Evolutionary conservation across 805 yeast genomes (phyloP).

Genomic region (Zygotorulaspora danielsina): DNA sequence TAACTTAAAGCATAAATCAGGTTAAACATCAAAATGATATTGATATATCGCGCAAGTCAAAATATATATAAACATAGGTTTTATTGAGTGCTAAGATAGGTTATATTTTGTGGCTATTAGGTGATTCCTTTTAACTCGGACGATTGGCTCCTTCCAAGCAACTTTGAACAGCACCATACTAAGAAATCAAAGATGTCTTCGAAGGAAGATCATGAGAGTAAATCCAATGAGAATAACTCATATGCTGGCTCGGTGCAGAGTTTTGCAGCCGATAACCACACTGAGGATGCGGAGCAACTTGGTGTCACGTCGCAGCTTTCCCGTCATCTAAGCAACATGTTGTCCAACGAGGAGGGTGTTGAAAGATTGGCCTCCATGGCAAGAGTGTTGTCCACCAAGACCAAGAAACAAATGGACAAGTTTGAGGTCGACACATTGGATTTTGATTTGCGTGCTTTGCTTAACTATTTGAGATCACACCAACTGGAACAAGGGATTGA

Average conservation of each 20-base stretch:
- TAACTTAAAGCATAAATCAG: too few relatives aligned
- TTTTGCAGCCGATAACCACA: slow-evolving; percentile 13
- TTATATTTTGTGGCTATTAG: too few relatives aligned
- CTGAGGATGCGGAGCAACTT: slow-evolving; percentile 22
- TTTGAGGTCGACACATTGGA: slow-evolving; percentile 44
- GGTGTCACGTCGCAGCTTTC: slow-evolving; percentile 29
- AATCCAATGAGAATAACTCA: slow-evolving; percentile 21
- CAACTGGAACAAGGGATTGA: slow-evolving; percentile 44
- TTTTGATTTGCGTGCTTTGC: slow-evolving; percentile 43
- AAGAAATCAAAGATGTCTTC: slow-evolving; percentile 17
- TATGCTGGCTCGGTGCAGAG: slow-evolving; percentile 28
- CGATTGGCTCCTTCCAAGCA: too few relatives aligned
- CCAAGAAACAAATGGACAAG: slow-evolving; percentile 42
- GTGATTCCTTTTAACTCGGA: too few relatives aligned
- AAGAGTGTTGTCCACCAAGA: slow-evolving; percentile 47
- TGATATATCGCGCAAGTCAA: not conserved
- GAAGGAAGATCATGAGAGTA: slow-evolving; percentile 19
- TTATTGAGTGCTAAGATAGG: too few relatives aligned
- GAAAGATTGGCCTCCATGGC: slow-evolving; percentile 46
- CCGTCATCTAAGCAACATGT: slow-evolving; percentile 31
- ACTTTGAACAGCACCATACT: too few relatives aligned
- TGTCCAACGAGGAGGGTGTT: slow-evolving; percentile 37
- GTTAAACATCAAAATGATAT: too few relatives aligned
- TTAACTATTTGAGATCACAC: slow-evolving; percentile 39
- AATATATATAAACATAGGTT: too few relatives aligned